Percentiles rank a stretch among this genome's conserved stretches.
Conservation (phyloP, 2,329 filamentous ascomycete genomes). For the Talaromyces sp. region DNA sequence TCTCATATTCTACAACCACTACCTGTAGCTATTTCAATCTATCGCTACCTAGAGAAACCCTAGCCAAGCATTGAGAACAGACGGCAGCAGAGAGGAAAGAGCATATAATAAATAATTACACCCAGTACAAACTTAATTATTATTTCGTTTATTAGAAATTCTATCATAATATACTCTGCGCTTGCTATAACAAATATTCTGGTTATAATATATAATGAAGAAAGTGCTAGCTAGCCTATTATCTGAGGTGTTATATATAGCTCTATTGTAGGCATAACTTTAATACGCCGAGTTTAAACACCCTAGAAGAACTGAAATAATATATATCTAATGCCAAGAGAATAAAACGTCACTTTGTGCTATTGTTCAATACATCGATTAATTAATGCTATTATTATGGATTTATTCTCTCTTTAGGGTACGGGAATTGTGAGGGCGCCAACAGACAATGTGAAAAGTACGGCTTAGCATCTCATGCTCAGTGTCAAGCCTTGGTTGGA, state of each 20-base stretch:
- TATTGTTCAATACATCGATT: slow-evolving; percentile 12
- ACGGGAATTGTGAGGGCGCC: slow-evolving; percentile 3
- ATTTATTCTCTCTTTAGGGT: slow-evolving; percentile 8
- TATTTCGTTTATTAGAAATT: background rate
- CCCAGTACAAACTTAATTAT: background rate
- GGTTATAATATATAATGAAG: background rate
- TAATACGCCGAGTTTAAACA: background rate
- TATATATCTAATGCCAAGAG: too few relatives aligned
- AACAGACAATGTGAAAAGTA: slow-evolving; percentile 8
- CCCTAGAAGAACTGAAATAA: background rate
- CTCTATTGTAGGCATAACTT: background rate
- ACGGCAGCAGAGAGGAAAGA: background rate
- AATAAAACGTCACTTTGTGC: slow-evolving; percentile 11
- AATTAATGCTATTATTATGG: slow-evolving; percentile 13
- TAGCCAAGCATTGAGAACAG: background rate
- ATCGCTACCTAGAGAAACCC: background rate
- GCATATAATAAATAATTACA: background rate
- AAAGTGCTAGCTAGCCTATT: slow-evolving; percentile 9
- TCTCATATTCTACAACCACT: background rate
- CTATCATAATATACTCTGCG: slow-evolving; percentile 6
- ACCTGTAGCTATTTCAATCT: background rate
- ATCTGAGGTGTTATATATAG: background rate
- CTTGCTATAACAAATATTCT: background rate
- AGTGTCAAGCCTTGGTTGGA: slow-evolving; percentile 5
- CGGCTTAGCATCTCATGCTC: slow-evolving; percentile 8